phyloP scores from a whole-genome alignment of 129 eudicot genomes.

The Kitagawia praeruptora region DNA sequence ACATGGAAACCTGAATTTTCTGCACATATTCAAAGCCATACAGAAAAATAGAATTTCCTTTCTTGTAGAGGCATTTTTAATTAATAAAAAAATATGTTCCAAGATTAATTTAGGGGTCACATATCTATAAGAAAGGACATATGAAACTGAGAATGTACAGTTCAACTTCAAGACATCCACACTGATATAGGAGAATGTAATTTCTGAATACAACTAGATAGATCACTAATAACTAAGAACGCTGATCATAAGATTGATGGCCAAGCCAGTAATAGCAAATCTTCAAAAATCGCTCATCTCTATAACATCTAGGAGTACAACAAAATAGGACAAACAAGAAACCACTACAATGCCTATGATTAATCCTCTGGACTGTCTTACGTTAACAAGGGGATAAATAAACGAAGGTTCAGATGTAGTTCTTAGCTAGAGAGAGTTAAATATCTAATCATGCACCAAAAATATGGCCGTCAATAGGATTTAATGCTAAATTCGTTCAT shows the following conservation, averaged over 20 bases:
- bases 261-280: background rate
- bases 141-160: background rate
- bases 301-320: background rate
- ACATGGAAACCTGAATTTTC: constrained; percentile 98
- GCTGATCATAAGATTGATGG: background rate
- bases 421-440: background rate
- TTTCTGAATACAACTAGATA: background rate
- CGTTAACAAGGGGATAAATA: background rate
- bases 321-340: background rate
- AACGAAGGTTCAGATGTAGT: background rate
- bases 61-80: background rate
- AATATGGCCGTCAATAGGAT: background rate
- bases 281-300: background rate
- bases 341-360: background rate
- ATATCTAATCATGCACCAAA: background rate
- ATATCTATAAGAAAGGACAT: background rate
- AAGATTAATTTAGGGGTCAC: background rate
- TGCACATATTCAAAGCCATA: constrained; percentile 28
- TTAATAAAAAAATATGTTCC: background rate
- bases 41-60: background rate
- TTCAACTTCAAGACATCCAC: background rate
- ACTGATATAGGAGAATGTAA: background rate
- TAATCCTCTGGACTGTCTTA: background rate
- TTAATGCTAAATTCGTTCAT: background rate
- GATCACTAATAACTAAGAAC: background rate